Conservation (phyloP, 2,329 filamentous ascomycete genomes). For the Zymoseptoria brevis region DNA sequence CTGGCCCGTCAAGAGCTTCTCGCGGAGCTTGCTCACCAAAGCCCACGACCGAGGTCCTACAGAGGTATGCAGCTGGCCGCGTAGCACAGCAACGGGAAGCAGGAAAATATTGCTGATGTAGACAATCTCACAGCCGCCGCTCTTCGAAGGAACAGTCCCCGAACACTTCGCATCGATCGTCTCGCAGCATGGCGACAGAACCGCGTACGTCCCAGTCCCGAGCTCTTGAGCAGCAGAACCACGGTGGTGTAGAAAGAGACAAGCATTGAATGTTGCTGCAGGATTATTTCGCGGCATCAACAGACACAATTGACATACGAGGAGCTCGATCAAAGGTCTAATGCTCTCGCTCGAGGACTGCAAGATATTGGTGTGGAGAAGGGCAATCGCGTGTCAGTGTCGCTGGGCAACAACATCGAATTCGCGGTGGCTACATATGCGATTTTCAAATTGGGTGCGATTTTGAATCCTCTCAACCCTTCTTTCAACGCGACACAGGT, state of each 20-base stretch:
- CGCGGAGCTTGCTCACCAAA: conserved; percentile 20
- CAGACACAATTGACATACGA: conserved; percentile 62
- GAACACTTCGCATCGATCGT: conserved; percentile 64
- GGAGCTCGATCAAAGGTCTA: conserved; percentile 66
- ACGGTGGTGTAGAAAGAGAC: neutral
- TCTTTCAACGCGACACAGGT: conserved; percentile 78
- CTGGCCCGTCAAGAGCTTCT: neutral
- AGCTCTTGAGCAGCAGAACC: neutral
- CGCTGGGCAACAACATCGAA: conserved; percentile 75
- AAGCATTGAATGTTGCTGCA: conserved; percentile 20
- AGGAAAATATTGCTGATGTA: neutral
- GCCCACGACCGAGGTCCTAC: conserved; percentile 25
- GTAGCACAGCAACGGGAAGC: neutral
- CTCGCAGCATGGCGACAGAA: conserved; percentile 54
- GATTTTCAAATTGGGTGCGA: conserved; percentile 85
- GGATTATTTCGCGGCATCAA: conserved; percentile 55
- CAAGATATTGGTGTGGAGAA: conserved; percentile 63
- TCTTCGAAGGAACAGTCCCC: conserved; percentile 62
- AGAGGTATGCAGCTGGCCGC: conserved; percentile 16
- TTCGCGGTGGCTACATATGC: conserved; percentile 83
- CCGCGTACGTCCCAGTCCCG: conserved; percentile 40
- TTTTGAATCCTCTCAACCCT: conserved; percentile 87
- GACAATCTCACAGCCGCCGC: conserved; percentile 47
- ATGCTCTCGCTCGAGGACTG: conserved; percentile 64
- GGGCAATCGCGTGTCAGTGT: conserved; percentile 78